A percentile compares a stretch with the other conserved stretches of the same genome.
These are phyloP conservation scores for Miscanthus lutarioriparius DNA, from an alignment of 176 grass and related monocot genomes.

Conservation along the genomic window DNA sequence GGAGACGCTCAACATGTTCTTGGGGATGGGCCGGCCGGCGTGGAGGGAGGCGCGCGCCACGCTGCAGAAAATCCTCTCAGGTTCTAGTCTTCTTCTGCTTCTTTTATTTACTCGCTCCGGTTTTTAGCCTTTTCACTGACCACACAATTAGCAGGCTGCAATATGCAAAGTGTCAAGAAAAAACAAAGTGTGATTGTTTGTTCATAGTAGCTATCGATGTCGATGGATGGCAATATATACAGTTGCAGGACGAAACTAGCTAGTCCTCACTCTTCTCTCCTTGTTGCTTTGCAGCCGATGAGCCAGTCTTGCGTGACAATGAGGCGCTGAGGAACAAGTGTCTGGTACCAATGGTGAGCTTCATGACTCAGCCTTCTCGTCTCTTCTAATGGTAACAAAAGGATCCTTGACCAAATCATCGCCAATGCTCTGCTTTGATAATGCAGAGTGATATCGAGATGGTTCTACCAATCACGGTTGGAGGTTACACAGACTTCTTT, in stretches of 20 bases:
- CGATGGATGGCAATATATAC: not conserved
- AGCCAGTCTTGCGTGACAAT: constrained; percentile 78
- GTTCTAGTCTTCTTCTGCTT: constrained; percentile 24
- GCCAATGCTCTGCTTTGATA: constrained; percentile 1
- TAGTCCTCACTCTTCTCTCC: not conserved
- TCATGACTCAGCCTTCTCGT: not conserved
- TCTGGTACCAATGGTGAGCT: constrained; percentile 78
- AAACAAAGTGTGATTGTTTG: not conserved
- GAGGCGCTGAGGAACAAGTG: constrained; percentile 68
- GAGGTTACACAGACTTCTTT: constrained; percentile 97
- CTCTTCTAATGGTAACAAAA: not conserved
- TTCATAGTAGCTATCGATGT: not conserved
- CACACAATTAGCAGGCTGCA: not conserved
- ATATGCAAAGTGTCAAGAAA: not conserved
- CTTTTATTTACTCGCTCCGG: too few relatives aligned
- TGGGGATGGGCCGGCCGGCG: constrained; percentile 76
- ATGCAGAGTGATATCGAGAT: constrained; percentile 78
- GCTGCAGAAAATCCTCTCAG: constrained; percentile 84
- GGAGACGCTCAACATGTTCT: constrained; percentile 91
- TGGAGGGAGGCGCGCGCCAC: constrained; percentile 94
- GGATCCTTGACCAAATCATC: not conserved
- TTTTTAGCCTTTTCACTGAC: not conserved
- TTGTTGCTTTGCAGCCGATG: constrained; percentile 56
- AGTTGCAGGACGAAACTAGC: not conserved
- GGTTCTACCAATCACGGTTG: constrained; percentile 76